Evolutionary conservation across 176 grass and related monocot species (phyloP).

Genomic region (Echinochloa phyllopogon): DNA sequence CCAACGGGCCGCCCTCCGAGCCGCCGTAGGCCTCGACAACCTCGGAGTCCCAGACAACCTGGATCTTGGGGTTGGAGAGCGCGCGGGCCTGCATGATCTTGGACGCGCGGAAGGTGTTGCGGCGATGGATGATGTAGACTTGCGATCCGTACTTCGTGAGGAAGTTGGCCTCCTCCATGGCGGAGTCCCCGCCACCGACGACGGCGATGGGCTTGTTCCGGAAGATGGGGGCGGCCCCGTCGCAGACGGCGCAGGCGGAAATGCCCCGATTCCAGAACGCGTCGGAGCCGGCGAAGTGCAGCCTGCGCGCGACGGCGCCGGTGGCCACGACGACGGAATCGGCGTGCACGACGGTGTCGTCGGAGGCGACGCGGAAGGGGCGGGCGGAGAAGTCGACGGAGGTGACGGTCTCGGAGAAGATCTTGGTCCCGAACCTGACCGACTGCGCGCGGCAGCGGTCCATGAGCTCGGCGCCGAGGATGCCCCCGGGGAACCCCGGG

Average conservation of each 20-base stretch:
- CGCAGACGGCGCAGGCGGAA: constrained; percentile 96
- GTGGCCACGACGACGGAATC: constrained; percentile 81
- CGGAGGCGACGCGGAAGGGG: constrained; percentile 76
- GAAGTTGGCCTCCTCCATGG: constrained; percentile 99
- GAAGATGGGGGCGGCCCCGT: constrained; percentile 92
- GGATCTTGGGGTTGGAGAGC: constrained; percentile 85
- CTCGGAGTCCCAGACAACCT: constrained; percentile 91
- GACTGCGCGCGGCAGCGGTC: constrained; percentile 78
- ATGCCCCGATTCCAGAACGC: constrained; percentile 90
- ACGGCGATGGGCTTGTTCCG: constrained; percentile 88
- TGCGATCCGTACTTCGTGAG: constrained; percentile 93
- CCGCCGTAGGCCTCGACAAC: constrained; percentile 78
- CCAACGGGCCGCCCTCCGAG: constrained; percentile 46
- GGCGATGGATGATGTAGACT: constrained; percentile 91
- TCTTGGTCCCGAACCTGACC: constrained; percentile 64
- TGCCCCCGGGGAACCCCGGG: constrained; percentile 84
- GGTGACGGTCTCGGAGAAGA: constrained; percentile 84
- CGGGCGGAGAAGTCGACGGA: constrained; percentile 73
- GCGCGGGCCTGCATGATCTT: constrained; percentile 96
- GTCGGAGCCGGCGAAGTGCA: constrained; percentile 79
- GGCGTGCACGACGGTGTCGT: constrained; percentile 68
- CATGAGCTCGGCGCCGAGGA: constrained; percentile 87
- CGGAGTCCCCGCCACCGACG: constrained; percentile 89
- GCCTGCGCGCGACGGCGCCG: constrained; percentile 80
- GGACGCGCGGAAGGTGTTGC: constrained; percentile 87